phyloP scores from a whole-genome alignment of 768 basidiomycete species.

The Suillus cothurnatus region DNA sequence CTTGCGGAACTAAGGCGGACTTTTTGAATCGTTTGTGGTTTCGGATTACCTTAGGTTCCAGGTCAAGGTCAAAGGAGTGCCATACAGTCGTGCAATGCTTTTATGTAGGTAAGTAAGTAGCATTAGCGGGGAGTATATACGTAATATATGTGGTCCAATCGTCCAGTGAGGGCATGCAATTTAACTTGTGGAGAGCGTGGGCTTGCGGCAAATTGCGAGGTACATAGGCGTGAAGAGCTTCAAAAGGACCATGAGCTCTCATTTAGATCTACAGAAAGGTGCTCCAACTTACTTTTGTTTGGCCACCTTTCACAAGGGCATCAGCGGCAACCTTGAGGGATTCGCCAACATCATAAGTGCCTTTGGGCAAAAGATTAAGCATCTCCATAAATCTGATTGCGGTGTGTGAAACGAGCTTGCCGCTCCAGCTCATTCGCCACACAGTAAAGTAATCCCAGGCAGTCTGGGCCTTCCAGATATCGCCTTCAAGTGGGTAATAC shows the following conservation, averaged over 20 bases:
- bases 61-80: neutral
- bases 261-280: neutral
- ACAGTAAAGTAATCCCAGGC: conserved; percentile 83
- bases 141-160: neutral
- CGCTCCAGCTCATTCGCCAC: conserved; percentile 83
- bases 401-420: conserved; percentile 77
- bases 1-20: neutral
- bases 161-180: neutral
- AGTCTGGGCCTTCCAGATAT: conserved; percentile 86
- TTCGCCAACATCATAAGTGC: conserved; percentile 84
- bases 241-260: conserved; percentile 18
- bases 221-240: conserved; percentile 92
- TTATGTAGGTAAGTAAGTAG: neutral
- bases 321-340: conserved; percentile 73
- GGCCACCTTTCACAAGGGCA: conserved; percentile 76
- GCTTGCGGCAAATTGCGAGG: conserved; percentile 64
- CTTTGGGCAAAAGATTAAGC: conserved; percentile 78
- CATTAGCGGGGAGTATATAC: conserved; percentile 5
- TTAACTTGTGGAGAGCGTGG: conserved; percentile 23
- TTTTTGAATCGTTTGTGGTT: conserved; percentile 1
- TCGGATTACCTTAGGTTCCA: conserved; percentile 4
- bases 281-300: conserved; percentile 59
- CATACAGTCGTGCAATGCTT: neutral
- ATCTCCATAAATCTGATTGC: conserved; percentile 73
- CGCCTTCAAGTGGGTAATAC: conserved; percentile 95